Percentiles rank a stretch among this genome's conserved stretches.
Evolutionary conservation across 441 rosid species (phyloP).

Genomic region (Mallotus repandus): DNA sequence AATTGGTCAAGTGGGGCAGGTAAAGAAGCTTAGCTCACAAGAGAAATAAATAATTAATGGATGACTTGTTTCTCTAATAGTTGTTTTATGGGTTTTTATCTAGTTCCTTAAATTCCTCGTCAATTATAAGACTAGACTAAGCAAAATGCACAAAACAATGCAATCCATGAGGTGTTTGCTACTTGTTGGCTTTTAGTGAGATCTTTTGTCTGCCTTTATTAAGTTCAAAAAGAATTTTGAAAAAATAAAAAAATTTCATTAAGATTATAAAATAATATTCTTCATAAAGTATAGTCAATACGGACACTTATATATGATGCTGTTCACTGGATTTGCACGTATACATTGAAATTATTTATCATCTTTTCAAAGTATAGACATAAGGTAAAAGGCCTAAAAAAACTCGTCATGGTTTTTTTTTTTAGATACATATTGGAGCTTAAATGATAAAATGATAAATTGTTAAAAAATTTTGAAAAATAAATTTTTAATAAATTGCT

Average conservation of each 20-base stretch:
- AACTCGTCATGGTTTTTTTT: too few relatives aligned
- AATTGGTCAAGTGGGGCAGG: constrained; percentile 24
- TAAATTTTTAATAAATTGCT: too few relatives aligned
- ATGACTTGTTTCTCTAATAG: constrained; percentile 13
- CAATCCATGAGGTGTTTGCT: neutral
- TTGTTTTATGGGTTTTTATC: neutral
- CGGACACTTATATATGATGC: neutral
- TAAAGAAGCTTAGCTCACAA: constrained; percentile 11
- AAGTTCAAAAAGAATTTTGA: neutral
- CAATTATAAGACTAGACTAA: constrained; percentile 11
- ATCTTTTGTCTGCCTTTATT: neutral
- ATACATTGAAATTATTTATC: neutral
- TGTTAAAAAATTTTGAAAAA: too few relatives aligned
- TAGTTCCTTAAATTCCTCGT: constrained; percentile 26
- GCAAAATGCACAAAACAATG: constrained; percentile 30
- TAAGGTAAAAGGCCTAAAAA: neutral
- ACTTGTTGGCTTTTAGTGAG: neutral
- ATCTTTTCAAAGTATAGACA: neutral
- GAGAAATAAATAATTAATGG: neutral
- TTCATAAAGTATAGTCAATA: neutral
- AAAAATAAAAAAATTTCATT: neutral
- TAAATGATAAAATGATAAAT: too few relatives aligned
- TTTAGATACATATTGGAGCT: too few relatives aligned
- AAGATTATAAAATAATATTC: neutral
- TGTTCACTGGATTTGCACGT: neutral